Base-by-base conservation (phyloP, 2,329 filamentous ascomycete genomes). In the Fusarium poae region DNA sequence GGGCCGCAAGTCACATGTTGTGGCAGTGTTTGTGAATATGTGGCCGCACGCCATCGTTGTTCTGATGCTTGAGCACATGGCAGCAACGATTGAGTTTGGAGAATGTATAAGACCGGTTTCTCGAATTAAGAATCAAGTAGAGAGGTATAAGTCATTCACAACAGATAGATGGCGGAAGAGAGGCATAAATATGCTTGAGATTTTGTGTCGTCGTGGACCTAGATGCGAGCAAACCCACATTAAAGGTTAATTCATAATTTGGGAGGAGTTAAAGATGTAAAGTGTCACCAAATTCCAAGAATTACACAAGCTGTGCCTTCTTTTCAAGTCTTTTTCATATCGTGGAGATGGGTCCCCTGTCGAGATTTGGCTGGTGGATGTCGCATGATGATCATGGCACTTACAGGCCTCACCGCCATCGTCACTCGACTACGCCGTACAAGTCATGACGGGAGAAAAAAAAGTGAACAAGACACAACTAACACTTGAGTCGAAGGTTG, bases 21-120 rank as follows among this genome's bases (percentile, higher is more conserved):
- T 61, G 39, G 57, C 27, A 50, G 57, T 34, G 44, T 59, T 72
- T 59, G 52, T 71, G 44, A 74, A 68, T 48, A 35, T 53, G 51
- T 75, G 72, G 21, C 74, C 74, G 40, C 74, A 76, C 56, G 74
- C 71, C 71, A 76, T 70, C 21, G 57, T 74, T 15, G 74, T 76
- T 49, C 56, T 68, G 64, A 70, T 57, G 18, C 52, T 67, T 51
- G 50, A 57, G 57, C 74, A 76, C 73, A 75, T 76, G n/a, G 27
- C 9, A 35, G 34, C 39, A 20, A 27, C 15, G 23, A 56, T 66
- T 61, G 55, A 54, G 49, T 45, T 54, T 34, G 32, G n/a, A 13
- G 45, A 57, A 27, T 25, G 27, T 8, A 23, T 13, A n/a, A 27
- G n/a, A 45, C 18, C 11, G 25, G 27, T 40, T 29, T 12, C 43